Evolutionary conservation across 129 eudicot species (phyloP).

Genomic region (Ambrosia trifida): DNA sequence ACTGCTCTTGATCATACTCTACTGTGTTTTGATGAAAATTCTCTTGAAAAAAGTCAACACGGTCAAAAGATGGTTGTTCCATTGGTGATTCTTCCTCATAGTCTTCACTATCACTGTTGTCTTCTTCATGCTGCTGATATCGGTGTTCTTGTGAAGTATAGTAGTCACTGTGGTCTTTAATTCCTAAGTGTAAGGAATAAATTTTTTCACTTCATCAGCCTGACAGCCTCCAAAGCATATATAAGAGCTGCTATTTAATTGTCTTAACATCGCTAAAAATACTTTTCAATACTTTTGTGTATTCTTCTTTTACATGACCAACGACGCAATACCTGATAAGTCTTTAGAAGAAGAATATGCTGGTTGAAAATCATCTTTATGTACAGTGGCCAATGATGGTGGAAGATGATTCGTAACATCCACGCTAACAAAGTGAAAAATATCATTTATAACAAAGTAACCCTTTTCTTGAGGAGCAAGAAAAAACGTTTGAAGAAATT

Average conservation of each 20-base stretch:
- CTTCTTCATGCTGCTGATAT: conserved; percentile 38
- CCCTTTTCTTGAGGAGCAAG: conserved; percentile 96
- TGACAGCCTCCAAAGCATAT: conserved; percentile 66
- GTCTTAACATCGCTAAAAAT: not conserved
- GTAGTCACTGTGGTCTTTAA: conserved; percentile 48
- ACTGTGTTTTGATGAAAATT: conserved; percentile 19
- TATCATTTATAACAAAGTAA: conserved; percentile 75
- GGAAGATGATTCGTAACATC: conserved; percentile 47
- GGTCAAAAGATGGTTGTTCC: conserved; percentile 46
- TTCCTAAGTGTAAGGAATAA: conserved; percentile 57
- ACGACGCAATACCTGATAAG: conserved; percentile 53
- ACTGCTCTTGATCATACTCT: conserved; percentile 25
- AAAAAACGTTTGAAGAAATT: conserved; percentile 77
- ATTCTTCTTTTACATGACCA: not conserved
- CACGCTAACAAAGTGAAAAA: conserved; percentile 69
- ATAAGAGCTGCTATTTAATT: conserved; percentile 40
- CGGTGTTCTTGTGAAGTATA: conserved; percentile 52
- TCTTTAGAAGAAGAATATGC: conserved; percentile 43
- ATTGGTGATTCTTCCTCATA: conserved; percentile 51
- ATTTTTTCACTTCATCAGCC: conserved; percentile 57
- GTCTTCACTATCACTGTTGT: conserved; percentile 39
- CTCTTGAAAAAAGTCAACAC: conserved; percentile 31
- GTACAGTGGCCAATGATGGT: conserved; percentile 33
- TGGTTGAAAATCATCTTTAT: conserved; percentile 50
- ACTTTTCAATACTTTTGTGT: not conserved